Evolutionary conservation across 1,284 basidiomycete species (phyloP).

Genomic region (Chiua sp.): DNA sequence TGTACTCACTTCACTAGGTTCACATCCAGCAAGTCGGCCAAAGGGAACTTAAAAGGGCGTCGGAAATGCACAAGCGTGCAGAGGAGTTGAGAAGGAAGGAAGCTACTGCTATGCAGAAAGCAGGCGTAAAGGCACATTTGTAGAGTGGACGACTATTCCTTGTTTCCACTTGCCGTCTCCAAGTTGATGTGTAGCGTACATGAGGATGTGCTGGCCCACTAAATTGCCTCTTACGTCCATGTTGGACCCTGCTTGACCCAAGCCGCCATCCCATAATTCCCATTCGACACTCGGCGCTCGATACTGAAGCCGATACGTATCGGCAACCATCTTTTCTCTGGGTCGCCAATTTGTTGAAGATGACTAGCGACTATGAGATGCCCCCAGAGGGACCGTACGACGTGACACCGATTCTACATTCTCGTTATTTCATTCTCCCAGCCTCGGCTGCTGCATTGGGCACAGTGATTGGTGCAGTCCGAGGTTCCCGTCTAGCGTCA

Average conservation of each 20-base stretch:
- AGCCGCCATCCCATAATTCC: too few relatives aligned
- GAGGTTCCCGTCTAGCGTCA: conserved; percentile 68
- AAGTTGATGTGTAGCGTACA: not conserved
- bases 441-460: conserved; percentile 63
- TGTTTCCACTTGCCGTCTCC: not conserved
- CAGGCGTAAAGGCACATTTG: conserved; percentile 62
- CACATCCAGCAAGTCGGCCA: conserved; percentile 96
- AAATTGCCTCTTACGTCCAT: not conserved
- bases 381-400: conserved; percentile 28
- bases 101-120: conserved; percentile 58
- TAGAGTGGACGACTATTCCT: conserved; percentile 28
- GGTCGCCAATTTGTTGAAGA: conserved; percentile 9
- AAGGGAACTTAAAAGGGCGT: conserved; percentile 78
- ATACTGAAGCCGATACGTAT: not conserved
- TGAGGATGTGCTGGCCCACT: not conserved
- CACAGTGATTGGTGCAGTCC: conserved; percentile 67
- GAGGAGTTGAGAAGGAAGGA: conserved; percentile 65
- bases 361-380: conserved; percentile 15
- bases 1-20: conserved; percentile 52
- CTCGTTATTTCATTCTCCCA: conserved; percentile 51
- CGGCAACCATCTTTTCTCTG: not conserved
- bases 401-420: conserved; percentile 35
- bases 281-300: not conserved
- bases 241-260: too few relatives aligned
- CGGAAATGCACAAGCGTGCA: conserved; percentile 56